Conservation (phyloP, 768 basidiomycete genomes). For the Auriscalpium microsporum region DNA sequence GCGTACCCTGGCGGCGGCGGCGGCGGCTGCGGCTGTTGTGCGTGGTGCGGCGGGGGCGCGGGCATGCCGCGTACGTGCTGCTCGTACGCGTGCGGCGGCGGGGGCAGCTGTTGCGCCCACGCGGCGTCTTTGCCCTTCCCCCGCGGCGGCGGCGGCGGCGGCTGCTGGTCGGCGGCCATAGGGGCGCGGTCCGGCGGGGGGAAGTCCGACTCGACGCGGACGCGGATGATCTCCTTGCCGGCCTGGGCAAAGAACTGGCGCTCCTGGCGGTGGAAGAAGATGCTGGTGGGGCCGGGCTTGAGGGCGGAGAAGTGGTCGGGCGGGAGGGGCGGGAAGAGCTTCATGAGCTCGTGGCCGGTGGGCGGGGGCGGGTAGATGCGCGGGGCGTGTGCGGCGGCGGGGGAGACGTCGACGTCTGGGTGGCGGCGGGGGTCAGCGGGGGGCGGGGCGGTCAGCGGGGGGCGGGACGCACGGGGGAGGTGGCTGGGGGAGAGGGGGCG, state of each 20-base stretch:
- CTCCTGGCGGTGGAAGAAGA: slow-evolving; percentile 68
- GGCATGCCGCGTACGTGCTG: slow-evolving; percentile 20
- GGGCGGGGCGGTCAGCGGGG: no score
- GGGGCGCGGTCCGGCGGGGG: slow-evolving; percentile 12
- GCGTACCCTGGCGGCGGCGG: slow-evolving; percentile 19
- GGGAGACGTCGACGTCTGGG: slow-evolving; percentile 57
- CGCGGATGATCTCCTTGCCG: slow-evolving; percentile 69
- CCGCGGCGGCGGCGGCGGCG: slow-evolving; percentile 20
- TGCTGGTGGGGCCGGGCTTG: slow-evolving; percentile 57
- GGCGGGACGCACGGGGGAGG: slow-evolving; percentile 7
- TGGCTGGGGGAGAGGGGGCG: slow-evolving; percentile 13
- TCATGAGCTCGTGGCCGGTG: slow-evolving; percentile 79
- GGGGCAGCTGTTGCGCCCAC: slow-evolving; percentile 26
- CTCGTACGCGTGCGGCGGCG: slow-evolving; percentile 10
- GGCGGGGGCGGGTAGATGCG: slow-evolving; percentile 69
- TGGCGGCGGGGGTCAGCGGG: not conserved
- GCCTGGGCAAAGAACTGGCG: slow-evolving; percentile 76
- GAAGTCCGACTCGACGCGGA: slow-evolving; percentile 62
- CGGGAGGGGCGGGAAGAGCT: slow-evolving; percentile 67
- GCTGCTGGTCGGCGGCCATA: not conserved
- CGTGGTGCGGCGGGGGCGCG: slow-evolving; percentile 27
- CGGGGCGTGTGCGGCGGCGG: slow-evolving; percentile 37
- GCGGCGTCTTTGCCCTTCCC: slow-evolving; percentile 11
- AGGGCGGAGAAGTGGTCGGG: slow-evolving; percentile 46
- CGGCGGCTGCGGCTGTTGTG: slow-evolving; percentile 20